Evolutionary conservation across 2,329 filamentous ascomycete genomes (phyloP).

Genomic region (Xylariales sp.): DNA sequence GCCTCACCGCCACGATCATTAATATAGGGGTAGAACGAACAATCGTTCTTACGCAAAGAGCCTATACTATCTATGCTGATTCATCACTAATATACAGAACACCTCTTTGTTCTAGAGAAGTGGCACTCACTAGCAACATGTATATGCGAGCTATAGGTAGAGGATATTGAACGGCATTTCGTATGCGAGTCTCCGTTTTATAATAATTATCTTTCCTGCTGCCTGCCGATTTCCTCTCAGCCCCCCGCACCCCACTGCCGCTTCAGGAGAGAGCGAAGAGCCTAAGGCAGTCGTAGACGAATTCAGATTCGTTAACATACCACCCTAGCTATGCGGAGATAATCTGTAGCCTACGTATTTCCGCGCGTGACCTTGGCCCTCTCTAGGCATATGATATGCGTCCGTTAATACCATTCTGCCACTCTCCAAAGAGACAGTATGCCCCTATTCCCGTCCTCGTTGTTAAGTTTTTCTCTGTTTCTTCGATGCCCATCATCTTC

Average conservation of each 20-base stretch:
- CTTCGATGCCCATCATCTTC: neutral
- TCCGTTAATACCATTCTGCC: slow-evolving; percentile 24
- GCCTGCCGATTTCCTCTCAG: neutral
- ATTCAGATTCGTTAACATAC: neutral
- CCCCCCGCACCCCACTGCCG: neutral
- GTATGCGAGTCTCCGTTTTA: slow-evolving; percentile 52
- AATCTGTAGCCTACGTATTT: slow-evolving; percentile 20
- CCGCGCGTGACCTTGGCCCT: slow-evolving; percentile 35
- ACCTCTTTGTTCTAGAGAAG: too few species aligned
- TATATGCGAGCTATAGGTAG: slow-evolving; percentile 56
- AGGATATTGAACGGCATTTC: slow-evolving; percentile 59
- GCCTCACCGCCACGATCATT: slow-evolving; percentile 55
- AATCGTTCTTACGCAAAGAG: too few species aligned
- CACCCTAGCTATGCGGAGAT: slow-evolving; percentile 22
- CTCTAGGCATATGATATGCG: slow-evolving; percentile 32
- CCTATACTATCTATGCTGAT: too few species aligned
- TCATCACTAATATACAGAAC: too few species aligned
- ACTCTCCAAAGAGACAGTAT: slow-evolving; percentile 18
- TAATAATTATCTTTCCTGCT: neutral
- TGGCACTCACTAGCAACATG: slow-evolving; percentile 47
- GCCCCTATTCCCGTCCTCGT: too few species aligned
- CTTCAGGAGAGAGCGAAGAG: neutral
- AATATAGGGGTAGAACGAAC: too few species aligned
- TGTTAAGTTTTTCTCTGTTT: too few species aligned
- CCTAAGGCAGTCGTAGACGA: neutral